Conservation (phyloP, 2,329 filamentous ascomycete genomes). For the Epichloe brachyelytri region DNA sequence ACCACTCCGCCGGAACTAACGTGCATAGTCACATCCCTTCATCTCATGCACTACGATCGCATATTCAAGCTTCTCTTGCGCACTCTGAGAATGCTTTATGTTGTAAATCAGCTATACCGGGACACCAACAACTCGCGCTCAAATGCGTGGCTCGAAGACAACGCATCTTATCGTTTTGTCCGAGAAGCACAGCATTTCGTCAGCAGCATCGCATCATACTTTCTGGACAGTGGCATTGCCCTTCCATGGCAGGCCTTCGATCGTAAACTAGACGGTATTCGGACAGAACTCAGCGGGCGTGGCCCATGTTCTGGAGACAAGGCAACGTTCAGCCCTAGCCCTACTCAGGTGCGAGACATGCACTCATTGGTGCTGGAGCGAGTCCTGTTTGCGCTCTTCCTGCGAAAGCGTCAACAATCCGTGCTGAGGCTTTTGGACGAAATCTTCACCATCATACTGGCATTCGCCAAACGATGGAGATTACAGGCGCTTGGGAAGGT, state of each 20-base stretch:
- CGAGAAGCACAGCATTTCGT: conserved; percentile 74
- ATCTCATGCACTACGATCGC: conserved; percentile 69
- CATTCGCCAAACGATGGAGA: conserved; percentile 46
- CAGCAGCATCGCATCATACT: conserved; percentile 58
- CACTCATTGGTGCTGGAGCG: conserved; percentile 64
- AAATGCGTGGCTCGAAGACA: conserved; percentile 24
- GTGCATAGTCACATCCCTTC: conserved; percentile 56
- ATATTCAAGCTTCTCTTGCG: conserved; percentile 73
- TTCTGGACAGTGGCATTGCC: conserved; percentile 65
- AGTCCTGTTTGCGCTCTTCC: conserved; percentile 59
- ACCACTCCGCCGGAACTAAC: conserved; percentile 59
- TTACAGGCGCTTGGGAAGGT: conserved; percentile 22
- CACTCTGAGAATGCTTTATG: conserved; percentile 65
- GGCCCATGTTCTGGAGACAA: conserved; percentile 22
- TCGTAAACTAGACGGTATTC: conserved; percentile 47
- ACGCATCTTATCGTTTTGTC: conserved; percentile 44
- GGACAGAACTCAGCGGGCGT: conserved; percentile 38
- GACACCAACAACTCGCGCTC: conserved; percentile 36
- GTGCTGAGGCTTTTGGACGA: conserved; percentile 62
- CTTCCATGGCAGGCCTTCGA: conserved; percentile 63
- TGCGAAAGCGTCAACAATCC: conserved; percentile 62
- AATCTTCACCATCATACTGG: conserved; percentile 59
- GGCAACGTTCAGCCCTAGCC: conserved; percentile 43
- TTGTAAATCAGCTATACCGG: conserved; percentile 52
- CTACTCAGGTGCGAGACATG: conserved; percentile 52